A percentile compares a stretch with the other conserved stretches of the same genome.
Evolutionary conservation across 805 yeast species (phyloP).

Genomic region (Dipodascopsis uninucleata): DNA sequence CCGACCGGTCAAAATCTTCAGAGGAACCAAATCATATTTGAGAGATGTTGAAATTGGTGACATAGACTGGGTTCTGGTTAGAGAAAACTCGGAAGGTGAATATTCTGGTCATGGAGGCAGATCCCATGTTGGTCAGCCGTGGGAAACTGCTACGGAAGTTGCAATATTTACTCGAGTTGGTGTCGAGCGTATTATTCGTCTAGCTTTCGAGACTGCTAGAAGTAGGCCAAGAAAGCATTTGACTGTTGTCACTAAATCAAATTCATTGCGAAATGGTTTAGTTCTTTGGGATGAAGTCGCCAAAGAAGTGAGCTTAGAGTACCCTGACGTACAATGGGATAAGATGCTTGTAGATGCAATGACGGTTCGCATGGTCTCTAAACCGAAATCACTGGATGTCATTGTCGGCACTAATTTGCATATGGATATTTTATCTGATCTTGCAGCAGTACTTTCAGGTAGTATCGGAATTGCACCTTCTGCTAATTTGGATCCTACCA

Average conservation of each 20-base stretch:
- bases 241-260: constrained; percentile 26
- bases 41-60: constrained; percentile 10
- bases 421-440: constrained; percentile 27
- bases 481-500: constrained; percentile 26
- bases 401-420: constrained; percentile 27
- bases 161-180: constrained; percentile 27
- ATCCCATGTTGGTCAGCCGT: constrained; percentile 25
- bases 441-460: constrained; percentile 27
- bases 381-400: constrained; percentile 23
- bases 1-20: constrained; percentile 21
- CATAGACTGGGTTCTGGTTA: constrained; percentile 19
- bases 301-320: constrained; percentile 20
- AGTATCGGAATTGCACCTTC: constrained; percentile 28
- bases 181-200: constrained; percentile 22
- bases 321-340: constrained; percentile 28
- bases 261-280: constrained; percentile 25
- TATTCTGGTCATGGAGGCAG: constrained; percentile 30
- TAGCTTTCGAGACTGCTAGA: constrained; percentile 23
- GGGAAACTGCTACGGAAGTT: constrained; percentile 28
- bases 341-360: constrained; percentile 29
- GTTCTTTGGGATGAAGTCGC: constrained; percentile 29
- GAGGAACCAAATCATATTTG: constrained; percentile 10
- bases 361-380: constrained; percentile 28
- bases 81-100: constrained; percentile 28
- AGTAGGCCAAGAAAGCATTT: constrained; percentile 20